Evolutionary conservation across 805 yeast species (phyloP), one percentile per base, ranked within the genome.

Genomic region (Wickerhamomyces ciferrii): DNA sequence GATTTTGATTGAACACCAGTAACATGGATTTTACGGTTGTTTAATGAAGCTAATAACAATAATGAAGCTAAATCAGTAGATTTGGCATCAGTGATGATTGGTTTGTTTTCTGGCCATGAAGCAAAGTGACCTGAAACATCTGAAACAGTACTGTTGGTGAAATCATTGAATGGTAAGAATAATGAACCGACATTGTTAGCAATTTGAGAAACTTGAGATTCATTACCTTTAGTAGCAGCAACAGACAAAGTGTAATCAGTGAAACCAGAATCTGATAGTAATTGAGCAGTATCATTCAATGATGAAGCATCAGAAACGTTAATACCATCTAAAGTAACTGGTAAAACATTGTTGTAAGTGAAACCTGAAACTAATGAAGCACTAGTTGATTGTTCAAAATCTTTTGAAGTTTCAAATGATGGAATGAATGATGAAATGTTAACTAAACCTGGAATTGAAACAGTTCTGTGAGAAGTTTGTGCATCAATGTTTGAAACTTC

Each of bases 31-130:
- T 89, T 73, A 60, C 96, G 79, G 69, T 72, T 78, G 74, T 87
- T 90, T 62, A 92, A 76, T 24, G 96, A 86, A 39, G 97, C 96
- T 68, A 92, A 74, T 60, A 92, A 76, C 63, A 92, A 72, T 40
- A 91, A 84, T 3, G 96, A 87, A n/a, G 98, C 98, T 60, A 92
- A 74, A 60, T 89, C 92, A 36, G 97, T 87, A 23, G 92, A 83
- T 64, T 80, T 83, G 43, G 98, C 97, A 68, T 92, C 97, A 38
- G 97, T 89, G 53, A 91, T 76, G 50, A 92, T 84, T 49, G 94
- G 92, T 71, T 89, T 90, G 58, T 68, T 68, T 43, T 75, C 73
- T 44, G 96, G 96, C 97, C 97, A 91, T 32, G 79, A 70, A 52
- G 83, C 81, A 59, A 90, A 81, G 57, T 87, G 95, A 27, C 84